These are phyloP conservation scores for Cyberlindnera maclurae DNA, from an alignment of 805 yeast species.

Conservation along the genomic window DNA sequence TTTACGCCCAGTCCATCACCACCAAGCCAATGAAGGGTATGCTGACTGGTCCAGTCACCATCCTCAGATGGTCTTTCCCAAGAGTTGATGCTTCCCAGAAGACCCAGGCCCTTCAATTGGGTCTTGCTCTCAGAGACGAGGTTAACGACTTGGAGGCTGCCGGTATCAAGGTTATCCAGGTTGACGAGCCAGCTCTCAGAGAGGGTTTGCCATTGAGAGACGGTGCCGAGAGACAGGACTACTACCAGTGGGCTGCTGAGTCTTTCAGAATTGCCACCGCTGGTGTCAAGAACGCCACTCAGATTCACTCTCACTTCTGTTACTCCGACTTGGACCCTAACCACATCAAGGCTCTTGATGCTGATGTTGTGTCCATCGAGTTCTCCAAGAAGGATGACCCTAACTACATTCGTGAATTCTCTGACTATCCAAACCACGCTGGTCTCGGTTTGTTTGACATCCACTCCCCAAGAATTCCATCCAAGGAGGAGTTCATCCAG, in stretches of 20 bases:
- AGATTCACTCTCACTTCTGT: conserved; percentile 99
- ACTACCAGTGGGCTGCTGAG: conserved; percentile 98
- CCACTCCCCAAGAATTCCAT: conserved; percentile 99
- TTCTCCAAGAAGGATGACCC: conserved; percentile 99
- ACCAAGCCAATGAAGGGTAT: conserved; percentile 98
- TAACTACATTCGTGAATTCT: conserved; percentile 94
- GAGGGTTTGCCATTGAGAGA: conserved; percentile 99
- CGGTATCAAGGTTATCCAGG: conserved; percentile 96
- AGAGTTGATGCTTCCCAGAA: conserved; percentile 94
- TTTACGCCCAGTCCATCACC: conserved; percentile 96
- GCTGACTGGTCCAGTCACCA: conserved; percentile 99
- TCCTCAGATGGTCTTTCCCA: conserved; percentile 99
- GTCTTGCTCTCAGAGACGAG: conserved; percentile 97
- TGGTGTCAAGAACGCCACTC: conserved; percentile 91
- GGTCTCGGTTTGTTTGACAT: conserved; percentile 99
- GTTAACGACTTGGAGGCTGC: conserved; percentile 97
- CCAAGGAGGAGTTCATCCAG: conserved; percentile 90
- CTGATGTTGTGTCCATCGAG: conserved; percentile 98
- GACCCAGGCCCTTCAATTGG: conserved; percentile 93
- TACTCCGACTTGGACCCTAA: conserved; percentile 99
- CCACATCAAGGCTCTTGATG: conserved; percentile 99
- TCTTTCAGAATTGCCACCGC: conserved; percentile 99
- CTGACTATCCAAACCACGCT: conserved; percentile 98
- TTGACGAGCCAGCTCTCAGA: conserved; percentile 99
- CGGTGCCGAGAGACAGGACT: conserved; percentile 93